Base-by-base conservation (phyloP, 805 yeast genomes). In the Suhomyces xylopsoci region DNA sequence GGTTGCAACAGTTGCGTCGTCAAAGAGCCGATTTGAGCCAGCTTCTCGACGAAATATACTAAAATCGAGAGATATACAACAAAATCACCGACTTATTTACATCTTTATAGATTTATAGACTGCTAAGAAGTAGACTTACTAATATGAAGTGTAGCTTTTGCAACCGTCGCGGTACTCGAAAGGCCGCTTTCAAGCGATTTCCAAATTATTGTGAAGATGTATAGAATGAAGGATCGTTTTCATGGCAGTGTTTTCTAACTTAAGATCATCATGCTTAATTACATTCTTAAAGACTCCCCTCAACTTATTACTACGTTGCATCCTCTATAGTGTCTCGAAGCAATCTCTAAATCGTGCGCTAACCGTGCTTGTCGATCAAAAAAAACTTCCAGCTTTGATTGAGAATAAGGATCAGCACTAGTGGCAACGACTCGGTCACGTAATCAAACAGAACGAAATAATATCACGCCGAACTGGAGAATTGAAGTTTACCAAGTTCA, bases 21-120 rank as follows among this genome's bases (percentile, higher is more conserved):
- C 71, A 64, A 50, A 56, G 79, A 50, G 78, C 70, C 1, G 74
- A 72, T 48, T 51, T 74, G 30, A 41, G 66, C 2, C 50, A 58
- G 28, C 55, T 67, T 34, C n/a, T 47, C 6, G 25, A 34, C 2
- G 49, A 47, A 14, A 24, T 24, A 9, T 42, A 14, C 30, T 24
- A 26, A 26, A 9, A 26, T 10, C n/a, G n/a, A n/a, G n/a, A n/a
- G n/a, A n/a, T n/a, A n/a, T n/a, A n/a, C n/a, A n/a, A n/a, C n/a
- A n/a, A n/a, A n/a, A n/a, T n/a, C n/a, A n/a, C n/a, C n/a, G n/a
- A n/a, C n/a, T n/a, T n/a, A n/a, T n/a, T n/a, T n/a, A n/a, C n/a
- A n/a, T n/a, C 26, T 25, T 25, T 9, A 26, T 26, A 26, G 12
- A 9, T 26, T 25, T 26, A 9, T 9, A 26, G 28, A 26, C 28